Evolutionary conservation across 306 rosid species (phyloP), one percentile per base, ranked within the genome.

Genomic region (Lagenaria siceraria): DNA sequence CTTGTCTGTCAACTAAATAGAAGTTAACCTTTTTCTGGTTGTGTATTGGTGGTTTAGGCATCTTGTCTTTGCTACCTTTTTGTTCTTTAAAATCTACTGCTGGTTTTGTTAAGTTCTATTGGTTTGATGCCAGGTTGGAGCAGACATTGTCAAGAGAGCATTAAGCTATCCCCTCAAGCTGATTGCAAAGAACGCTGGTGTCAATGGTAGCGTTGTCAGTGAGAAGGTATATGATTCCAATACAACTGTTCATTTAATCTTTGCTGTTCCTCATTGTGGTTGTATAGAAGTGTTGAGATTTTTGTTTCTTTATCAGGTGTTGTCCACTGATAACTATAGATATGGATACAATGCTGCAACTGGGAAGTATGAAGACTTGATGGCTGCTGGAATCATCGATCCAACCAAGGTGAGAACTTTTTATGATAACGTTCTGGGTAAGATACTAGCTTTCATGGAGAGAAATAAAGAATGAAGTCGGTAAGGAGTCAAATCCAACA

Each of bases 181-280:
- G 79, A 96, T 96, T 60, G 99, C 99, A 10, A 96, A 96, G 85
- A 96, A 96, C 24, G 98, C 99, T 38, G 99, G 99, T 86, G 99
- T 96, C 31, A 96, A 96, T 77, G 99, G 99, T 29, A 92, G 99
- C 46, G 99, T 96, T 42, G 98, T 96, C 36, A 96, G 99, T 46
- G 99, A 96, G 89, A 96, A 96, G 98, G 99, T 95, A 40, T 35
- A 6, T 14, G 55, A 52, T 56, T 8, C 25, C 69, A 10, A 40
- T 43, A 51, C 19, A 43, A 5, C 36, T 49, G 43, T 22, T 8
- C 53, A 22, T 15, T 12, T 43, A 69, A 48, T 14, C 4, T 13
- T 61, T 2, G 31, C 0, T 19, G 31, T 1, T 25, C 6, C 5
- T 10, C 9, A 4, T 24, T 52, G 66, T 82, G 75, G 24, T 43